Evolutionary conservation across 2,329 filamentous ascomycete species (phyloP).

Genomic region (Colletotrichum liaoningense): DNA sequence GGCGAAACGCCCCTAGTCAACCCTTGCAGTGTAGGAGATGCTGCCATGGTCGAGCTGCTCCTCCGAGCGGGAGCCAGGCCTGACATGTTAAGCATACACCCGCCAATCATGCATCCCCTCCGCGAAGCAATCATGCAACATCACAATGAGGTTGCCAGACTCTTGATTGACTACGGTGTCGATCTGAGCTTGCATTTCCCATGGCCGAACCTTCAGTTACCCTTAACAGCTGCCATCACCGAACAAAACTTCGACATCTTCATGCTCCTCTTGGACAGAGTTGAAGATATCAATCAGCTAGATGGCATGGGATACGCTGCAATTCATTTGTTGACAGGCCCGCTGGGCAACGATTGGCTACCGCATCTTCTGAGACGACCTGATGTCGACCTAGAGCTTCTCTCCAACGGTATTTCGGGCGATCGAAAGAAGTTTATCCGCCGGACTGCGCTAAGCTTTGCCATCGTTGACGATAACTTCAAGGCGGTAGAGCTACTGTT

Average conservation of each 20-base stretch:
- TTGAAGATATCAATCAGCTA: constrained; percentile 21
- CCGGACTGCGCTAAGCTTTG: constrained; percentile 37
- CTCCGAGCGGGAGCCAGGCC: constrained; percentile 34
- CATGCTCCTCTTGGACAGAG: neutral
- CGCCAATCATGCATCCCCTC: constrained; percentile 10
- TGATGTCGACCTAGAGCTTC: constrained; percentile 22
- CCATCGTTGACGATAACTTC: constrained; percentile 33
- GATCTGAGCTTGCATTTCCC: constrained; percentile 18
- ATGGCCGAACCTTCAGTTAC: neutral
- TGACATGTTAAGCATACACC: constrained; percentile 25
- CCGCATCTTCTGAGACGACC: constrained; percentile 14
- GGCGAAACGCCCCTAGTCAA: constrained; percentile 25
- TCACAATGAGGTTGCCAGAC: neutral
- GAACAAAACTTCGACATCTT: constrained; percentile 34
- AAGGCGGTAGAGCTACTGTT: constrained; percentile 37
- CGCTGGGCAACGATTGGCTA: constrained; percentile 32
- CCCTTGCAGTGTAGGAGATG: constrained; percentile 23
- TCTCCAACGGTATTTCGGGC: neutral
- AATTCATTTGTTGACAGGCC: constrained; percentile 33
- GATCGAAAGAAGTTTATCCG: neutral
- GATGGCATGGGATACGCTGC: constrained; percentile 36
- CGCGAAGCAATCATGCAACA: constrained; percentile 10
- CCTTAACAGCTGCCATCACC: constrained; percentile 32
- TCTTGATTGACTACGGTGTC: neutral
- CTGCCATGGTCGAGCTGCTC: constrained; percentile 28